Conservation (phyloP, 2,329 filamentous ascomycete genomes). For the Graphilbum ipis-grandicollis region DNA sequence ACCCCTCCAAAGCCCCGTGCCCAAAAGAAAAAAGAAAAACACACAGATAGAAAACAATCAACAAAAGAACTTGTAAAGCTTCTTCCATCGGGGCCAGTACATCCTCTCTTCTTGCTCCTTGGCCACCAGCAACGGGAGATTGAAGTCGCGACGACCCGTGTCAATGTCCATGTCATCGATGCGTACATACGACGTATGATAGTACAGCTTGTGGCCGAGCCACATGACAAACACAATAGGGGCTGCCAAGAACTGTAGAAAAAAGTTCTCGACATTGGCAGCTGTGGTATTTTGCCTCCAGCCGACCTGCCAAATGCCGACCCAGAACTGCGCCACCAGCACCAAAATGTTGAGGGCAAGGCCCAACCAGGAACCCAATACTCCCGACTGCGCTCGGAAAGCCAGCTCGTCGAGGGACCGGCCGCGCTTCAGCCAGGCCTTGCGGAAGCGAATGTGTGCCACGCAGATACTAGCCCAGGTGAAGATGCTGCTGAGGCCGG, state of each 20-base stretch:
- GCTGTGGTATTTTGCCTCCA: conserved; percentile 25
- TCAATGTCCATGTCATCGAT: conserved; percentile 67
- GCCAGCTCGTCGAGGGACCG: conserved; percentile 61
- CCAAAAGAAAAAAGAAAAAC: not conserved
- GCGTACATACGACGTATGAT: conserved; percentile 48
- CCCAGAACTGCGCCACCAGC: conserved; percentile 75
- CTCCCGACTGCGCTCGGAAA: conserved; percentile 63
- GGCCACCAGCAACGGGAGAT: conserved; percentile 58
- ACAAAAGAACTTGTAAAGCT: conserved; percentile 55
- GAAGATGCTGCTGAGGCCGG: conserved; percentile 57
- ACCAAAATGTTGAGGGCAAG: conserved; percentile 60
- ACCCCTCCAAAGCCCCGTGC: no score
- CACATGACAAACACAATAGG: conserved; percentile 55
- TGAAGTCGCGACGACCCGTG: conserved; percentile 72
- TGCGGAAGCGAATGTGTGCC: conserved; percentile 82
- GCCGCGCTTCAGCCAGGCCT: conserved; percentile 54
- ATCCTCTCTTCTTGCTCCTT: conserved; percentile 63
- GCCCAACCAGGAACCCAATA: conserved; percentile 66
- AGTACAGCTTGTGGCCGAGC: conserved; percentile 58
- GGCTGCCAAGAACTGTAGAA: conserved; percentile 52
- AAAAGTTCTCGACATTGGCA: conserved; percentile 47
- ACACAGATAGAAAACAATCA: no score
- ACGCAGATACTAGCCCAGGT: conserved; percentile 76
- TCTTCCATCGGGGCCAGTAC: conserved; percentile 63
- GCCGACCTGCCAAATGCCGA: conserved; percentile 58